Evolutionary conservation across 345 rosid genomes (phyloP).

Genomic region (Bruguiera gymnorhiza): DNA sequence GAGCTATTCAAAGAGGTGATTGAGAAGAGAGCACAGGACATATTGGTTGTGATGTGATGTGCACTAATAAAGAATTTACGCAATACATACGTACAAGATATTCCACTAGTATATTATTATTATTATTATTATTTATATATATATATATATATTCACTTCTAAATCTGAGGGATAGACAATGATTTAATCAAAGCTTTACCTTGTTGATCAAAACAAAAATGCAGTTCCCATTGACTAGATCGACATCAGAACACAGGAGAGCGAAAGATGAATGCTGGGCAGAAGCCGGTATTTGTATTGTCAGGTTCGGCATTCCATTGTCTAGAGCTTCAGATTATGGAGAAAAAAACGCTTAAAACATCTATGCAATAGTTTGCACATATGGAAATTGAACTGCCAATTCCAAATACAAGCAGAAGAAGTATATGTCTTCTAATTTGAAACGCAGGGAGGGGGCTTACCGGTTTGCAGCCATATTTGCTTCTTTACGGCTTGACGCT

Average conservation of each 20-base stretch:
- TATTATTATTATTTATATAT: too few relatives aligned
- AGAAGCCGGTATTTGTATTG: neutral
- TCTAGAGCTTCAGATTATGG: neutral
- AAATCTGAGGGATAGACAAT: neutral
- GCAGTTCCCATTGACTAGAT: too few relatives aligned
- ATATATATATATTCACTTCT: too few relatives aligned
- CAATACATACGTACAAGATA: too few relatives aligned
- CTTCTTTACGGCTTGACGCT: conserved; percentile 74
- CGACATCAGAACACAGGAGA: neutral
- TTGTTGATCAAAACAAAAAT: too few relatives aligned
- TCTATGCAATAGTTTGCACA: too few relatives aligned
- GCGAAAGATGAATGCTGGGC: neutral
- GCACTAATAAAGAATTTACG: too few relatives aligned
- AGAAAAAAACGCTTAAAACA: neutral
- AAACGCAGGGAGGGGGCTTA: conserved; percentile 8
- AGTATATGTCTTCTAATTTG: too few relatives aligned
- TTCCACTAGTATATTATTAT: too few relatives aligned
- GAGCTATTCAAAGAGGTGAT: neutral
- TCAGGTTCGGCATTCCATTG: neutral
- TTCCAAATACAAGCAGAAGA: neutral
- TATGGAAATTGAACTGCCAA: neutral
- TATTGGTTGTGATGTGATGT: too few relatives aligned
- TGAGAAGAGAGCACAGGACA: too few relatives aligned
- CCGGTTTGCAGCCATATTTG: conserved; percentile 9
- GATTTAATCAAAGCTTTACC: neutral